phyloP scores from a whole-genome alignment of 2,329 filamentous ascomycete species.

The Neofusicoccum parvum region DNA sequence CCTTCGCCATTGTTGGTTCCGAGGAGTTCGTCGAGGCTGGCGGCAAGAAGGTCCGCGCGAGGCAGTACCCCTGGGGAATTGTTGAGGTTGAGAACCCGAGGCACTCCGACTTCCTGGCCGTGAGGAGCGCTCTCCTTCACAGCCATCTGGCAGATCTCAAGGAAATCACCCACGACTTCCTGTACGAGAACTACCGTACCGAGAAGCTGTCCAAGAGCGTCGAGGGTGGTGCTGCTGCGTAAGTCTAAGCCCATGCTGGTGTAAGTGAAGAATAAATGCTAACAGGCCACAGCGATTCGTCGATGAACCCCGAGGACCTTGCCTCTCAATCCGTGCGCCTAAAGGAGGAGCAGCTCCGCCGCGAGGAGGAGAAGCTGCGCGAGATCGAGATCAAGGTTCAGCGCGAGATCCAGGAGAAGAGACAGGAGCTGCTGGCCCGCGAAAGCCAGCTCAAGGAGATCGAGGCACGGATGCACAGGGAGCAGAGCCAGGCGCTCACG shows the following conservation, averaged over 20 bases:
- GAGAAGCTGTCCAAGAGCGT: conserved; percentile 99
- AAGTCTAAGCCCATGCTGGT: conserved; percentile 51
- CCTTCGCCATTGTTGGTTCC: conserved; percentile 97
- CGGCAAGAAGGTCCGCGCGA: conserved; percentile 86
- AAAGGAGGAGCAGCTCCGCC: conserved; percentile 98
- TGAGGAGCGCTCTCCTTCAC: conserved; percentile 93
- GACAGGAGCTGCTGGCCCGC: conserved; percentile 94
- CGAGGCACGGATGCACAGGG: conserved; percentile 93
- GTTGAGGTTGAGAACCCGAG: conserved; percentile 99
- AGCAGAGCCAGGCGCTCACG: conserved; percentile 58
- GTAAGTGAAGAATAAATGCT: conserved; percentile 26
- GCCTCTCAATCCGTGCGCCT: conserved; percentile 96
- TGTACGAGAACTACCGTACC: conserved; percentile 99
- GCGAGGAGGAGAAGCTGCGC: conserved; percentile 99
- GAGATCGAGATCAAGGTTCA: conserved; percentile 99
- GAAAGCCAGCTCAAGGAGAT: conserved; percentile 99
- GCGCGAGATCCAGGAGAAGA: conserved; percentile 99
- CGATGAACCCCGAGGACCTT: conserved; percentile 96
- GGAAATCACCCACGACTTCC: conserved; percentile 99
- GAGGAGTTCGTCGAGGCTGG: conserved; percentile 95
- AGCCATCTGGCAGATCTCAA: conserved; percentile 97
- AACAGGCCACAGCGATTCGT: conserved; percentile 64
- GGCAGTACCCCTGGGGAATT: conserved; percentile 98
- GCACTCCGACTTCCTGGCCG: conserved; percentile 97
- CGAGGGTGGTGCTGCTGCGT: conserved; percentile 85